Evolutionary conservation across 2,329 filamentous ascomycete species (phyloP).

Genomic region (Achaetomium macrosporum): DNA sequence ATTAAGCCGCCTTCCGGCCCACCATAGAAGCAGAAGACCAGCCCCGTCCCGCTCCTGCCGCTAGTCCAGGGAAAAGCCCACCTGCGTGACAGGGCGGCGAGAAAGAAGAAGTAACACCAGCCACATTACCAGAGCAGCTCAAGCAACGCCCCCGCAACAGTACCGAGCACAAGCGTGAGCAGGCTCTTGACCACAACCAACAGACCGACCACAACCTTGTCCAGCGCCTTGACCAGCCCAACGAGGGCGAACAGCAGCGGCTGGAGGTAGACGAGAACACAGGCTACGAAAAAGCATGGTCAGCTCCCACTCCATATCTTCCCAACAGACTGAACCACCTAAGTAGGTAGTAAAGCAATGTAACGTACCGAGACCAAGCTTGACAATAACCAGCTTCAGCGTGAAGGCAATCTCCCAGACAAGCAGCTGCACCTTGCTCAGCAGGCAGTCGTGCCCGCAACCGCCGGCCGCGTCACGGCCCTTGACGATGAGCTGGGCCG

Average conservation of each 20-base stretch:
- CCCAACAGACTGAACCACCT: no score
- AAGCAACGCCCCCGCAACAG: constrained; percentile 19
- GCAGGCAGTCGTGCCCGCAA: constrained; percentile 20
- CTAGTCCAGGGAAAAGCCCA: not conserved
- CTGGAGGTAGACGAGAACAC: constrained; percentile 20
- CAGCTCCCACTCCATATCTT: no score
- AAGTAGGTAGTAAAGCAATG: no score
- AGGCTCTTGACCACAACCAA: constrained; percentile 23
- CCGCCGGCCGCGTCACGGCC: not conserved
- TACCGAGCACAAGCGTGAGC: constrained; percentile 20
- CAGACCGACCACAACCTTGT: constrained; percentile 24
- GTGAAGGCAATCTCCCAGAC: constrained; percentile 26
- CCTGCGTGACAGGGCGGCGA: not conserved
- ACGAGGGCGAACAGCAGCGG: constrained; percentile 25
- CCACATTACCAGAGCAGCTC: constrained; percentile 12
- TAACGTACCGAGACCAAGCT: constrained; percentile 28
- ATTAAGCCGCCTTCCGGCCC: no score
- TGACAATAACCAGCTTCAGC: constrained; percentile 25
- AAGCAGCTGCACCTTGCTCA: constrained; percentile 22
- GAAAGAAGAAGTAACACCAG: not conserved
- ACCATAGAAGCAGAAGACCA: no score
- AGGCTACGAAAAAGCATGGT: constrained; percentile 2
- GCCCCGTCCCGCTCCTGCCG: no score
- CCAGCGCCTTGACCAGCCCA: constrained; percentile 23
- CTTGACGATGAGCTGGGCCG: constrained; percentile 4